phyloP scores from a whole-genome alignment of 2,329 filamentous ascomycete species.

The Pseudogymnoascus sp. region DNA sequence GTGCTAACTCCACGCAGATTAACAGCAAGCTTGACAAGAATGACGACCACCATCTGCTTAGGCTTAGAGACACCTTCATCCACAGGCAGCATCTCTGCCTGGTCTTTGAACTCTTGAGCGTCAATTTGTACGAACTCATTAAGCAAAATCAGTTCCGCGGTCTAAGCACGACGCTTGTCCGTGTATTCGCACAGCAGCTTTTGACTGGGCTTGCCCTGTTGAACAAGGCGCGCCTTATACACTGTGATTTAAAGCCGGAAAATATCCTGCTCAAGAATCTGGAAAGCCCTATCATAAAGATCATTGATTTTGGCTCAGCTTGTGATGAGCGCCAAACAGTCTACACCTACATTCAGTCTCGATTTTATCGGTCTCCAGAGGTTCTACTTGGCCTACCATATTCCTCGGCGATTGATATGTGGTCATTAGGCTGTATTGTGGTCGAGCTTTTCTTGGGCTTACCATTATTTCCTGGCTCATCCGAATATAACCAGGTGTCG shows the following conservation, averaged over 20 bases:
- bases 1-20: slow-evolving; percentile 46
- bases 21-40: slow-evolving; percentile 99
- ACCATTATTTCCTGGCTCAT: slow-evolving; percentile 90
- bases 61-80: slow-evolving; percentile 96
- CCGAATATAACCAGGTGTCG: slow-evolving; percentile 97
- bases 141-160: slow-evolving; percentile 99
- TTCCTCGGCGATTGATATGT: slow-evolving; percentile 98
- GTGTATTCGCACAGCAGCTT: slow-evolving; percentile 94
- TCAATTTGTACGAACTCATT: slow-evolving; percentile 96
- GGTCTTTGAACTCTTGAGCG: slow-evolving; percentile 91
- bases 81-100: slow-evolving; percentile 94
- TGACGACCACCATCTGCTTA: slow-evolving; percentile 90
- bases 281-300: slow-evolving; percentile 98
- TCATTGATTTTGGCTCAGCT: slow-evolving; percentile 97
- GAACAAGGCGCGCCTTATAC: slow-evolving; percentile 93
- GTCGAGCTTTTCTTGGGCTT: slow-evolving; percentile 94
- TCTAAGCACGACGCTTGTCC: slow-evolving; percentile 89
- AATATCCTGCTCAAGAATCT: slow-evolving; percentile 97
- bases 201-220: slow-evolving; percentile 84
- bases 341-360: slow-evolving; percentile 97
- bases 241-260: slow-evolving; percentile 96
- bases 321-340: slow-evolving; percentile 98
- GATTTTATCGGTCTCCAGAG: slow-evolving; percentile 95
- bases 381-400: slow-evolving; percentile 93
- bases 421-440: slow-evolving; percentile 96